Evolutionary conservation across 306 rosid genomes (phyloP).

Genomic region (Astragalus glycyphyllos): DNA sequence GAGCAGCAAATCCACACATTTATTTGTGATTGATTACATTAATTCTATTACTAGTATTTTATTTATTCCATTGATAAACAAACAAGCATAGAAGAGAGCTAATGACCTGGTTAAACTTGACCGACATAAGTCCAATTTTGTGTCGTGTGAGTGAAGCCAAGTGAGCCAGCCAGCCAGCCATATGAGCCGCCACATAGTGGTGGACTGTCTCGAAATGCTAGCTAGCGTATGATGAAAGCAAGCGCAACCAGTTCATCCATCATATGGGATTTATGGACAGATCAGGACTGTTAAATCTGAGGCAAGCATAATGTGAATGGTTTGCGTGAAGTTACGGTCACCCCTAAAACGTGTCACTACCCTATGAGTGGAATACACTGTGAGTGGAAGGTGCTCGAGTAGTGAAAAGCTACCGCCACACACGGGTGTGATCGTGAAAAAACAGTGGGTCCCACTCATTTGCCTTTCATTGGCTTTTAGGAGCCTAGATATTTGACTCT

Average conservation of each 20-base stretch:
- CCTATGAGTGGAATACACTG: conserved; percentile 42
- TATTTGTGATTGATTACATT: neutral
- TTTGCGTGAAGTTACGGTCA: conserved; percentile 51
- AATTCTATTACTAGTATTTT: neutral
- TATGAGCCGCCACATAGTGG: neutral
- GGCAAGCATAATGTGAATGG: conserved; percentile 16
- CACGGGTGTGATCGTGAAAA: too few relatives aligned
- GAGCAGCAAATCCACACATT: conserved; percentile 19
- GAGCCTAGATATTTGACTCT: conserved; percentile 17
- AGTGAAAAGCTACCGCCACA: too few relatives aligned
- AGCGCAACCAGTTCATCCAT: conserved; percentile 41
- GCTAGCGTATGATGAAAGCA: conserved; percentile 63
- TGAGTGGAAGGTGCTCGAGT: conserved; percentile 3
- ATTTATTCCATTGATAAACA: too few relatives aligned
- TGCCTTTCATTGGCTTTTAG: neutral
- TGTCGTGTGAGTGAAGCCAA: conserved; percentile 7
- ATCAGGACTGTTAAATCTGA: conserved; percentile 39
- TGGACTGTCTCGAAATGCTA: too few relatives aligned
- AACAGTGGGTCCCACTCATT: conserved; percentile 22
- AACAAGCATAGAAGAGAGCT: too few relatives aligned
- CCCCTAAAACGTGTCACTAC: conserved; percentile 53
- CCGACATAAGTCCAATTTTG: conserved; percentile 30
- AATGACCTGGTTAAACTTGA: neutral
- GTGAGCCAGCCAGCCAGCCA: too few relatives aligned
- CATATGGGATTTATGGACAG: conserved; percentile 21